A percentile compares a stretch with the other conserved stretches of the same genome.
Evolutionary conservation across 2,329 filamentous ascomycete species (phyloP).

Genomic region (Annulohypoxylon truncatum): DNA sequence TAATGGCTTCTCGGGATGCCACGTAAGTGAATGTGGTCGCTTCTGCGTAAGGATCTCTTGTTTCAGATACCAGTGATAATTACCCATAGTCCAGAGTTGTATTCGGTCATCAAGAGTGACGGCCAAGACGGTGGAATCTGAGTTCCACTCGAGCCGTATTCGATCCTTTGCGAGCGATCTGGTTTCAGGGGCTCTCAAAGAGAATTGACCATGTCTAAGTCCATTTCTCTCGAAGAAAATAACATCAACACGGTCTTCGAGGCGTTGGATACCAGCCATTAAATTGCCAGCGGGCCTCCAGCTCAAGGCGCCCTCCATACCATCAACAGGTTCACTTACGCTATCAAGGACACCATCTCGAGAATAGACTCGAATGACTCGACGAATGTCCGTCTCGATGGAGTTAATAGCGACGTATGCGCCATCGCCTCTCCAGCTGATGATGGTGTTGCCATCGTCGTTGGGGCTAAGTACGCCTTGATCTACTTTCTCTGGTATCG

Average conservation of each 20-base stretch:
- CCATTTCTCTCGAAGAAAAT: constrained; percentile 98
- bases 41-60: constrained; percentile 74
- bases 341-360: constrained; percentile 91
- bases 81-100: constrained; percentile 97
- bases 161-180: constrained; percentile 64
- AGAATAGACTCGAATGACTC: constrained; percentile 89
- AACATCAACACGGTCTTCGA: constrained; percentile 77
- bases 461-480: constrained; percentile 78
- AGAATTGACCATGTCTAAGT: constrained; percentile 94
- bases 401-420: constrained; percentile 89
- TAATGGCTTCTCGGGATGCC: constrained; percentile 89
- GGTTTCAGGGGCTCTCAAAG: constrained; percentile 74
- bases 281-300: constrained; percentile 94
- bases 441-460: constrained; percentile 78
- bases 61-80: constrained; percentile 98
- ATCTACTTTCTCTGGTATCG: constrained; percentile 92
- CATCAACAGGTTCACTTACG: constrained; percentile 93
- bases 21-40: constrained; percentile 60
- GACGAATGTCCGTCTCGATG: constrained; percentile 74
- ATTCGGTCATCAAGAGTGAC: constrained; percentile 78
- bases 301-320: constrained; percentile 85
- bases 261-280: constrained; percentile 84
- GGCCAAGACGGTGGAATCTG: constrained; percentile 89
- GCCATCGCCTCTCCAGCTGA: constrained; percentile 96
- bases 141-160: constrained; percentile 85